Percentiles rank a stretch among this genome's conserved stretches.
phyloP scores from a whole-genome alignment of 805 yeast genomes.

The Candida sithepensis region DNA sequence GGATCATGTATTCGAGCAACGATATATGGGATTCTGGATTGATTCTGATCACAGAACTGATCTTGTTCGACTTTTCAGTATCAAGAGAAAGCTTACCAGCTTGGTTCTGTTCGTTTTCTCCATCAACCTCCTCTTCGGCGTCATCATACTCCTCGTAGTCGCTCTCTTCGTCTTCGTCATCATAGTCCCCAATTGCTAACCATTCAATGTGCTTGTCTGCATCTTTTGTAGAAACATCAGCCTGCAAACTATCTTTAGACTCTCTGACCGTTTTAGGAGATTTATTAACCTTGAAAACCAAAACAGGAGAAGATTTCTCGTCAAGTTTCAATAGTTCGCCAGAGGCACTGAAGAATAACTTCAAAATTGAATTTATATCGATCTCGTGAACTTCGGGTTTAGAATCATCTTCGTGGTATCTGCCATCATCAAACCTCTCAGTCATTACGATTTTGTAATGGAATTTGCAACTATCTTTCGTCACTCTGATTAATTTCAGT shows the following conservation, averaged over 20 bases:
- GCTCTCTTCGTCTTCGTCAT: constrained; percentile 19
- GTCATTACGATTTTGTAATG: constrained; percentile 42
- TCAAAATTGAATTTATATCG: constrained; percentile 40
- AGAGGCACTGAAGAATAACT: constrained; percentile 66
- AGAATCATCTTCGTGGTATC: constrained; percentile 62
- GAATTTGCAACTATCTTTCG: constrained; percentile 25
- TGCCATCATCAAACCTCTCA: constrained; percentile 65
- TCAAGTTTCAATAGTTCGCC: constrained; percentile 62
- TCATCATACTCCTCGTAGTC: constrained; percentile 30
- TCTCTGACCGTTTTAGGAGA: constrained; percentile 10
- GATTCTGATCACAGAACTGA: constrained; percentile 8
- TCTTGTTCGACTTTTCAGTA: constrained; percentile 23
- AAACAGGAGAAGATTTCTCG: constrained; percentile 60
- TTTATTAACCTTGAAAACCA: constrained; percentile 50
- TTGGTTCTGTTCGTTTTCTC: too few relatives aligned
- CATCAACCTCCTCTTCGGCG: constrained; percentile 20
- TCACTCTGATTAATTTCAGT: constrained; percentile 37
- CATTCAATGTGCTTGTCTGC: constrained; percentile 33
- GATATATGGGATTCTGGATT: constrained; percentile 36
- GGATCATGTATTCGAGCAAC: constrained; percentile 57
- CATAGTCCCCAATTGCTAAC: constrained; percentile 49
- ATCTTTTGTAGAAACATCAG: background rate
- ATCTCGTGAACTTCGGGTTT: constrained; percentile 33
- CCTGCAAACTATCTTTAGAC: constrained; percentile 6
- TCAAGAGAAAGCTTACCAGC: too few relatives aligned